Evolutionary conservation across 345 rosid genomes (phyloP).

Genomic region (Arabis hirsuta): DNA sequence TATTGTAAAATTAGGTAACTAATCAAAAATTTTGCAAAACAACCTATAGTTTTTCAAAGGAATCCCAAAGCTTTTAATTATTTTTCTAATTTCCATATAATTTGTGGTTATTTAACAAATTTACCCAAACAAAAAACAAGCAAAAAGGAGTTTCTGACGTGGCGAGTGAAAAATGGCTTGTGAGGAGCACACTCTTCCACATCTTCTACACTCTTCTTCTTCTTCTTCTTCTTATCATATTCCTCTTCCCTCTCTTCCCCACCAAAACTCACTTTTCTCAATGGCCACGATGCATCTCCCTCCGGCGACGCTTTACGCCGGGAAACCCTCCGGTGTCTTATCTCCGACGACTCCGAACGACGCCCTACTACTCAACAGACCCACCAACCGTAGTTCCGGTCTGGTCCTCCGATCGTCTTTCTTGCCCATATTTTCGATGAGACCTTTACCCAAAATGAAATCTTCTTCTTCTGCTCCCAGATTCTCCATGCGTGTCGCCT

Average conservation of each 20-base stretch:
- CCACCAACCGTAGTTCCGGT: conserved; percentile 33
- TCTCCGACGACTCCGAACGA: conserved; percentile 43
- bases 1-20: no score
- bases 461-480: conserved; percentile 49
- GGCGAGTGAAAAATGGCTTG: conserved; percentile 26
- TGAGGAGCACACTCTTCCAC: conserved; percentile 42
- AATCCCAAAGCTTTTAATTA: no score
- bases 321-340: conserved; percentile 40
- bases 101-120: no score
- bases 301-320: conserved; percentile 31
- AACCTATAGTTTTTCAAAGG: no score
- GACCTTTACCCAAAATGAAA: conserved; percentile 33
- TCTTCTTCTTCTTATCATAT: conserved; percentile 34
- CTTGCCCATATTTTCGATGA: conserved; percentile 53
- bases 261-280: conserved; percentile 14
- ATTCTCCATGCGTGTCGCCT: conserved; percentile 78
- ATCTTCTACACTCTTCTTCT: conserved; percentile 28
- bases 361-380: no score
- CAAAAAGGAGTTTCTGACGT: conserved; percentile 22
- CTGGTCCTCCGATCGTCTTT: conserved; percentile 60
- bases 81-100: no score
- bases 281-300: conserved; percentile 54
- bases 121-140: background rate
- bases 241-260: conserved; percentile 6
- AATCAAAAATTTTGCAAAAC: no score